Base-by-base conservation (phyloP, 1,284 basidiomycete species). In the Ceratobasidium sp. region DNA sequence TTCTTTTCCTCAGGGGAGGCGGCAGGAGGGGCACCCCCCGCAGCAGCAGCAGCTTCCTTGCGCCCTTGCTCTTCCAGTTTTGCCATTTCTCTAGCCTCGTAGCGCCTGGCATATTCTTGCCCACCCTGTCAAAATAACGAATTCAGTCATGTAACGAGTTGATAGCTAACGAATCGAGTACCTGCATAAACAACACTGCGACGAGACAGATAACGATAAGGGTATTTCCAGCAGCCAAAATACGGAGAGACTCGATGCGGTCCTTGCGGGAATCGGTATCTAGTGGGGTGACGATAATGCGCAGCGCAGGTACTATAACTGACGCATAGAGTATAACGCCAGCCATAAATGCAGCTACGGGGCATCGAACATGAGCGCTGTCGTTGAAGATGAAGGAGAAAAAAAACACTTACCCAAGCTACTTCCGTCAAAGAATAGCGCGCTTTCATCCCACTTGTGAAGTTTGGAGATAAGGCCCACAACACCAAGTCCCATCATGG, bases 371-470 rank as follows among this genome's bases (percentile, higher is more conserved):
- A n/a, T 22, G 25, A 15, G 25, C 25, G 15, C 53, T 38, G 43
- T 45, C 15, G 25, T 40, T 53, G 8, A 35, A 47, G 10, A 31
- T 47, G 38, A 27, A 56, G 20, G n/a, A 50, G 47, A 7, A 32
- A 31, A 49, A n/a, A 22, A 40, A 6, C 17, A 77, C 79, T 75
- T 73, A 94, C 93, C 91, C 71, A 95, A 80, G 73, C 87, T 87
- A 31, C 89, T 87, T 42, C 94, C 94, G 78, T 96, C 94, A 77
- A 96, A 96, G 81, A 92, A 94, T 80, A 94, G 85, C 15, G 94
- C 94, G 74, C 90, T 92, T 75, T 96, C 93, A 77, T 88, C 88
- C 92, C 93, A 96, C 73, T 83, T 85, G 78, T 91, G 83, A 71
- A 96, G 81, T 79, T 96, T 96, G 67, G 86, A 83, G 15, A 93